Conservation (phyloP, 2,329 filamentous ascomycete species). For the Colletotrichum orbiculare region DNA sequence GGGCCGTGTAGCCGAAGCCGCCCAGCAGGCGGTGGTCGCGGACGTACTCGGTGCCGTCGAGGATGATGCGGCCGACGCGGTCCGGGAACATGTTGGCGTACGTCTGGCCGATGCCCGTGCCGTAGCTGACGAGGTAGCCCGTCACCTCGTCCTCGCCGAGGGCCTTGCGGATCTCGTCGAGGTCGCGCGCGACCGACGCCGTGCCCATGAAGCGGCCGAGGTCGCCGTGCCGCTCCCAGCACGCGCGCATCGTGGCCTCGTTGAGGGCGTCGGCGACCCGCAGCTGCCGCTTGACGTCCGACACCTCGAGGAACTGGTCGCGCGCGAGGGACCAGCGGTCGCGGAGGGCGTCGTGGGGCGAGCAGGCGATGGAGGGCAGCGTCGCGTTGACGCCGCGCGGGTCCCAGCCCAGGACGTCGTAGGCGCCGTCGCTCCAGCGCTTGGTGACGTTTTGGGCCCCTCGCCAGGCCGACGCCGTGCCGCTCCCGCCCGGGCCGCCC, state of each 20-base stretch:
- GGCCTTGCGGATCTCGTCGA: constrained; percentile 60
- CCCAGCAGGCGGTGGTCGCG: constrained; percentile 57
- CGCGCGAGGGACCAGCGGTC: constrained; percentile 58
- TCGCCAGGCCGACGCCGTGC: constrained; percentile 54
- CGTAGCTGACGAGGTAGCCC: constrained; percentile 62
- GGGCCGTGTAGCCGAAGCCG: constrained; percentile 58
- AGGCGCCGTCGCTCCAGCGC: constrained; percentile 54
- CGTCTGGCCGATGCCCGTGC: constrained; percentile 63
- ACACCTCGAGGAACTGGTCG: constrained; percentile 52
- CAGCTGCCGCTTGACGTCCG: constrained; percentile 50
- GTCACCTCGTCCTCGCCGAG: constrained; percentile 59
- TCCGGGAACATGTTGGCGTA: constrained; percentile 63
- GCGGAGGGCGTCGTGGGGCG: constrained; percentile 55
- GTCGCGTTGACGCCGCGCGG: constrained; percentile 64
- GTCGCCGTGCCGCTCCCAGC: constrained; percentile 56
- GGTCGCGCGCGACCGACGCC: constrained; percentile 58
- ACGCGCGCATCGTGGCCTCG: constrained; percentile 56
- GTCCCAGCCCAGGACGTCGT: constrained; percentile 64
- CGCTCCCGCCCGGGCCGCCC: constrained; percentile 62
- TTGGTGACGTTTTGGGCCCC: constrained; percentile 49
- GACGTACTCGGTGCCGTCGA: constrained; percentile 62
- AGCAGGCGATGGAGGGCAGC: constrained; percentile 58
- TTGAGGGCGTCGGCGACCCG: constrained; percentile 58
- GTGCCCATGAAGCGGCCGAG: constrained; percentile 59
- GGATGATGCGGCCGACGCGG: constrained; percentile 58